phyloP scores from a whole-genome alignment of 306 rosid species.

The Rosa persica region DNA sequence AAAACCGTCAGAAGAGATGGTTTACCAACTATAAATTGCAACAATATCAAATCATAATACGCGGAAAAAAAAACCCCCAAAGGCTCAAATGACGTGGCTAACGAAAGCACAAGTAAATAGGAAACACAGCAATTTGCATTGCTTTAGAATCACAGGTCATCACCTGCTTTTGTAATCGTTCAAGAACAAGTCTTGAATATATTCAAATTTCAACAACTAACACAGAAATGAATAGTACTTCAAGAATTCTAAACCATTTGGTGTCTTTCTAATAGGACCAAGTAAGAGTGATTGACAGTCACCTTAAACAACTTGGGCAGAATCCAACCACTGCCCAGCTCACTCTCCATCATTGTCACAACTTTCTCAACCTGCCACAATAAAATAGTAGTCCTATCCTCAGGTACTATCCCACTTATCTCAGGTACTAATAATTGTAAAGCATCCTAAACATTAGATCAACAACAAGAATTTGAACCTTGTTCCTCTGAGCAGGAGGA shows the following conservation, averaged over 20 bases:
- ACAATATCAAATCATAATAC: neutral
- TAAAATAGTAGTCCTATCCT: neutral
- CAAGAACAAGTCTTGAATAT: neutral
- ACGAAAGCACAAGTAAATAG: neutral
- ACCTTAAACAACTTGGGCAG: conserved; percentile 67
- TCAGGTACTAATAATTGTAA: neutral
- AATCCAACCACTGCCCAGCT: conserved; percentile 74
- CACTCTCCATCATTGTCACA: conserved; percentile 74
- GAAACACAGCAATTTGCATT: neutral
- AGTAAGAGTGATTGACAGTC: conserved; percentile 7
- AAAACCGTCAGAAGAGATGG: neutral
- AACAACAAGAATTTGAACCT: conserved; percentile 38
- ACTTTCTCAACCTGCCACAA: conserved; percentile 58
- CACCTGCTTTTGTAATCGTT: neutral
- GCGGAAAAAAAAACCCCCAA: neutral
- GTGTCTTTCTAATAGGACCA: neutral
- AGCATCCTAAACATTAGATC: neutral
- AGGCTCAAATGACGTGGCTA: neutral
- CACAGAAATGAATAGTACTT: neutral
- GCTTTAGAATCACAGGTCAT: neutral
- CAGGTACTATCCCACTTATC: neutral
- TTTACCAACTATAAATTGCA: neutral
- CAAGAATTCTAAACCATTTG: neutral
- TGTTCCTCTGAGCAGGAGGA: conserved; percentile 54
- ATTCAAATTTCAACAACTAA: neutral